Evolutionary conservation across 2,329 filamentous ascomycete species (phyloP), one percentile per base, ranked within the genome.

Genomic region (Diplocarpon rosae): DNA sequence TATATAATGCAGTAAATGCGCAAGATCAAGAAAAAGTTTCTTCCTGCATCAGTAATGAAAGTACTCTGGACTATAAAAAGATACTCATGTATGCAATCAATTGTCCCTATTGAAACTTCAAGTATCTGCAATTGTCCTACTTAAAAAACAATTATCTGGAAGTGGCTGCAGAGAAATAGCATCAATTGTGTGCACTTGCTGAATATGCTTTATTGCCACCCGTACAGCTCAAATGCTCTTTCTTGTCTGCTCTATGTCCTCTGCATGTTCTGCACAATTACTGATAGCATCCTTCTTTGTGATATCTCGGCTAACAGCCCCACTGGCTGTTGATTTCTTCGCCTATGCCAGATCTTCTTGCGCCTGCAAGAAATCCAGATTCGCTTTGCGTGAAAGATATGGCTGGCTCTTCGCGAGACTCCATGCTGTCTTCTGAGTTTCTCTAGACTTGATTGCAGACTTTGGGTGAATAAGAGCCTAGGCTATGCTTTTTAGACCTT

Each of bases 1-100:
- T 59, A 34, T 66, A 65, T 45, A 63, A 59, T 3, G 60, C 61
- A 15, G 63, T 59, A 34, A 65, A 66, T 15, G 48, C 48, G 20
- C 62, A 55, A 2, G 59, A 59, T 17, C 51, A 49, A 32, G 57
- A 11, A 57, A 35, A 6, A 63, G 33, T 42, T 62, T 54, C 59
- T 65, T 11, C 8, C 11, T 12, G 7, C 11, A 8, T 37, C 14
- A 37, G 36, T 13, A 20, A 16, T 8, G 10, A 37, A 9, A 16
- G 9, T n/a, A 17, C n/a, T 5, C 8, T 12, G 36, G 8, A 4
- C 13, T 9, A 27, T n/a, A 33, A 39, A 12, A n/a, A n/a, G n/a
- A n/a, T n/a, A 47, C 50, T 44, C 28, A 48, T 51, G 45, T 52
- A 49, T 53, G 54, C 45, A 56, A 54, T 54, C 56, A 62, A 64